Percentiles rank a stretch among this genome's conserved stretches.
phyloP scores from a whole-genome alignment of 1,284 basidiomycete species.

The Rhodotorula sp. region DNA sequence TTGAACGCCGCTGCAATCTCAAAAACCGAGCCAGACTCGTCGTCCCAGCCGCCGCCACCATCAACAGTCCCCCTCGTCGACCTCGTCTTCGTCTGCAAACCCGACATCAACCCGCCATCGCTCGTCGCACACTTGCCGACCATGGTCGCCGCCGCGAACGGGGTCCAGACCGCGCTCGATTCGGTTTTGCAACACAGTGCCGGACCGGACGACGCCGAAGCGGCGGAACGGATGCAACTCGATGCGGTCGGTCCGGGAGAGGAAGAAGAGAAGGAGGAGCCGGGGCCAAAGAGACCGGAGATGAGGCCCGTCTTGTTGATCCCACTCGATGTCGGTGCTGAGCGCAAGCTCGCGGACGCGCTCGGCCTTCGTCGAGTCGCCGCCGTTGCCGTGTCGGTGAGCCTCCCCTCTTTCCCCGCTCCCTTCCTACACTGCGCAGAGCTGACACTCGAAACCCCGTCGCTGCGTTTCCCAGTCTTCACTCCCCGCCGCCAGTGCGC shows the following conservation, averaged over 20 bases:
- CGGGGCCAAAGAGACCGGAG: not conserved
- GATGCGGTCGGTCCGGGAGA: not conserved
- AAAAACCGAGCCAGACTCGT: not conserved
- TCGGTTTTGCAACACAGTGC: not conserved
- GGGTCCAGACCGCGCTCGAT: conserved; percentile 27
- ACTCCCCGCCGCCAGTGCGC: conserved; percentile 3
- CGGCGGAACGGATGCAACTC: not conserved
- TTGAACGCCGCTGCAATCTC: not conserved
- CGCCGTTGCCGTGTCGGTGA: conserved; percentile 52
- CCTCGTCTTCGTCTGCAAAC: conserved; percentile 42
- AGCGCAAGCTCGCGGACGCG: conserved; percentile 62
- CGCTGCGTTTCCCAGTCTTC: conserved; percentile 5
- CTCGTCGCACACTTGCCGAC: conserved; percentile 42
- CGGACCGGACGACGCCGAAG: too few relatives aligned
- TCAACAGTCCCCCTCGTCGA: conserved; percentile 27
- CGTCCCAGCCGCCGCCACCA: not conserved
- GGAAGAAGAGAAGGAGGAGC: too few relatives aligned
- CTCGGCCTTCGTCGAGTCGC: conserved; percentile 69
- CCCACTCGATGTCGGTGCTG: conserved; percentile 70
- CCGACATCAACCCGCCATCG: conserved; percentile 42
- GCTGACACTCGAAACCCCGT: too few relatives aligned
- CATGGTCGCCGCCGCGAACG: conserved; percentile 41
- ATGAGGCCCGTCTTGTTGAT: conserved; percentile 53
- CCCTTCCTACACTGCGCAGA: not conserved
- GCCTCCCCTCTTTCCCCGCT: not conserved